These are phyloP conservation scores for Curvularia verruculosa DNA, from an alignment of 2,329 filamentous ascomycete genomes.

Conservation along the genomic window DNA sequence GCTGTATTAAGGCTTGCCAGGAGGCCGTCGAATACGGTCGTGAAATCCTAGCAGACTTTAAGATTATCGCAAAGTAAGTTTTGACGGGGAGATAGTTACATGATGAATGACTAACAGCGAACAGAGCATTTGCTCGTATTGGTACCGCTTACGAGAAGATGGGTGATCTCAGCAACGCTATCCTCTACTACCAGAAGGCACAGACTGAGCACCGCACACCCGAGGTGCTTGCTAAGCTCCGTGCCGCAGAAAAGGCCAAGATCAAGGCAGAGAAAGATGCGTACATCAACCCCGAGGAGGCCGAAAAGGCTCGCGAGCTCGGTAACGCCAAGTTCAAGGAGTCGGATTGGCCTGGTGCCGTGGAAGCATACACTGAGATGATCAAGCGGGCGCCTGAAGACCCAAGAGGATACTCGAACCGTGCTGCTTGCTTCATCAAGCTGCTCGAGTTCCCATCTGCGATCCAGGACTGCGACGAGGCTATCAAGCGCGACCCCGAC, in stretches of 20 bases:
- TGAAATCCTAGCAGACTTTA: slow-evolving; percentile 91
- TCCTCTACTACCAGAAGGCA: slow-evolving; percentile 90
- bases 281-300: slow-evolving; percentile 89
- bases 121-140: slow-evolving; percentile 84
- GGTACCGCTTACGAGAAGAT: slow-evolving; percentile 92
- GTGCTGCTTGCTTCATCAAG: slow-evolving; percentile 95
- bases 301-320: slow-evolving; percentile 91
- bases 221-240: slow-evolving; percentile 90
- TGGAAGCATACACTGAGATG: slow-evolving; percentile 95
- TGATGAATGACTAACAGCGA: slow-evolving; percentile 15
- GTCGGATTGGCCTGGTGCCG: slow-evolving; percentile 90
- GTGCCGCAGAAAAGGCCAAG: slow-evolving; percentile 86
- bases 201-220: slow-evolving; percentile 96
- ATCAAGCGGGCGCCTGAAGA: slow-evolving; percentile 93
- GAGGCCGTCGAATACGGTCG: slow-evolving; percentile 91
- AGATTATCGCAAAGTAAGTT: slow-evolving; percentile 86
- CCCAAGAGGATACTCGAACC: slow-evolving; percentile 94
- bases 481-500: slow-evolving; percentile 86
- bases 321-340: slow-evolving; percentile 98
- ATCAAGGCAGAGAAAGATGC: slow-evolving; percentile 73
- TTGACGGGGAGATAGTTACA: neutral
- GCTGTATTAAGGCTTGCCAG: slow-evolving; percentile 83
- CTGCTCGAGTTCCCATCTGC: slow-evolving; percentile 94
- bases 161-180: slow-evolving; percentile 77
- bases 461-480: slow-evolving; percentile 87